Evolutionary conservation across 202 grass and related monocot genomes (phyloP).

Genomic region (Setaria viridis): DNA sequence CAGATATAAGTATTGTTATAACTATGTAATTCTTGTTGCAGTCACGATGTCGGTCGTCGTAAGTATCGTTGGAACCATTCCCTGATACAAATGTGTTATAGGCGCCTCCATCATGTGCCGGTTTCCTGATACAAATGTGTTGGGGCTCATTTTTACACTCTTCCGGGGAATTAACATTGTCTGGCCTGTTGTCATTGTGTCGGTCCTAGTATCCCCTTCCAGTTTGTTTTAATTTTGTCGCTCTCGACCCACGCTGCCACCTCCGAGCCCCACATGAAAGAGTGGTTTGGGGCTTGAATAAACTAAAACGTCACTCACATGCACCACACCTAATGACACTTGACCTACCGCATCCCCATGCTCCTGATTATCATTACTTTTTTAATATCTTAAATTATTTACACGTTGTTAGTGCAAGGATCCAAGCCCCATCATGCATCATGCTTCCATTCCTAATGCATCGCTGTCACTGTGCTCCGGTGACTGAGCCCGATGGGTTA

Average conservation of each 20-base stretch:
- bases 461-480: neutral
- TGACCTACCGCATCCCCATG: constrained; percentile 31
- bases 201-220: neutral
- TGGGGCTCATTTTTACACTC: neutral
- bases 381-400: neutral
- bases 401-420: neutral
- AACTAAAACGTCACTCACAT: neutral
- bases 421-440: neutral
- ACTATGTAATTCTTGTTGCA: no score
- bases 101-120: no score
- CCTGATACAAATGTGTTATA: no score
- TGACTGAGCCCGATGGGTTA: neutral
- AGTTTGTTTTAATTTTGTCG: neutral
- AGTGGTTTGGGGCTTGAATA: neutral
- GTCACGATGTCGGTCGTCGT: no score
- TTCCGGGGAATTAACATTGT: neutral
- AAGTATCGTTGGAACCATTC: no score
- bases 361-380: neutral
- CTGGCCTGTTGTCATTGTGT: neutral
- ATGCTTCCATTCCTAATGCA: neutral
- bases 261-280: constrained; percentile 11
- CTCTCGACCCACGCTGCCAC: neutral
- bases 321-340: constrained; percentile 33
- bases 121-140: neutral
- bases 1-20: no score